Evolutionary conservation across 2,329 filamentous ascomycete genomes (phyloP).

Genomic region (Diaporthe longicolla): DNA sequence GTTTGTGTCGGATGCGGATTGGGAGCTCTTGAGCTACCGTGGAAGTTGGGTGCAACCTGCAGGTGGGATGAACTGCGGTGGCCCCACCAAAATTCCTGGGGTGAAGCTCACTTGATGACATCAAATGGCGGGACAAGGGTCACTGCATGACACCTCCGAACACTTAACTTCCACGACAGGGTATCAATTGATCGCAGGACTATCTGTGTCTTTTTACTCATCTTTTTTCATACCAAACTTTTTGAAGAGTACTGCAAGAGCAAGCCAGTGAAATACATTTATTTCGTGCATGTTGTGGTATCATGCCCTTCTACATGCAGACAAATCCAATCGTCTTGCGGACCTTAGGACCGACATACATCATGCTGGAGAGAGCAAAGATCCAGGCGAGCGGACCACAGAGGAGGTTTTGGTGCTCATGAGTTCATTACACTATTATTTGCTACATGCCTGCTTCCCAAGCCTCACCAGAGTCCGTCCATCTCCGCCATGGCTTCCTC

Average conservation of each 20-base stretch:
- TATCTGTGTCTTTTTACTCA: not conserved
- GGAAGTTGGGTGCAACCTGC: conserved; percentile 5
- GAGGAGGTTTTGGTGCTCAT: not conserved
- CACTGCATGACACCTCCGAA: not conserved
- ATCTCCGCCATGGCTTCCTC: conserved; percentile 78
- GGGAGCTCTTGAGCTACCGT: not conserved
- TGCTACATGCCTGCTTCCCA: not conserved
- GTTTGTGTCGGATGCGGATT: not conserved
- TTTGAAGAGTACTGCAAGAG: too few species aligned
- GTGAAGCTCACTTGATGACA: conserved; percentile 33
- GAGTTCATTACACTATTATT: not conserved
- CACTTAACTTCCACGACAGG: too few species aligned
- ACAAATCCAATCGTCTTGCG: not conserved
- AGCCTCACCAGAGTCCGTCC: conserved; percentile 65
- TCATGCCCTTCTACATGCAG: not conserved
- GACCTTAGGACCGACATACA: not conserved
- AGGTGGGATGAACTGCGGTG: conserved; percentile 31
- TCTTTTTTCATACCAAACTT: not conserved
- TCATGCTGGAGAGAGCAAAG: too few species aligned
- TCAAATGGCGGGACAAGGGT: not conserved
- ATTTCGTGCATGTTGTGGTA: not conserved
- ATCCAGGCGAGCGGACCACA: too few species aligned
- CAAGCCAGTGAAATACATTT: too few species aligned
- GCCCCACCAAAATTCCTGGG: conserved; percentile 40
- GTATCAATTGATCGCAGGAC: not conserved